Evolutionary conservation across 2,329 filamentous ascomycete genomes (phyloP).

Genomic region (Phoma sp.): DNA sequence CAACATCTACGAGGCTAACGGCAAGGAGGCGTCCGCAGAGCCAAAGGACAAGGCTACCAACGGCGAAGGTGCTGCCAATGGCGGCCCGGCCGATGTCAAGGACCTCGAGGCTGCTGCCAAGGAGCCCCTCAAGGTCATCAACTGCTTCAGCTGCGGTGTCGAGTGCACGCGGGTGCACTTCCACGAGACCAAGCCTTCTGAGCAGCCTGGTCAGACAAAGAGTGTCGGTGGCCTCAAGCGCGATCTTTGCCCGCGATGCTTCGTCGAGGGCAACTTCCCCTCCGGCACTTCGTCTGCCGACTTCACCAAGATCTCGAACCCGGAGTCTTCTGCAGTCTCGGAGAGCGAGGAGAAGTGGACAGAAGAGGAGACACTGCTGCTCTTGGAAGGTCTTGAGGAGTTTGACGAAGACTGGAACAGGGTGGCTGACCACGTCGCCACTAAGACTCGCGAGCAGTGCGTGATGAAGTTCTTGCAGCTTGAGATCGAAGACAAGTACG

Average conservation of each 20-base stretch:
- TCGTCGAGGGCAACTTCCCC: slow-evolving; percentile 82
- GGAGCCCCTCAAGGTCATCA: slow-evolving; percentile 69
- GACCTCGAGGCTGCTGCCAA: slow-evolving; percentile 67
- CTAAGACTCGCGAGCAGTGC: slow-evolving; percentile 91
- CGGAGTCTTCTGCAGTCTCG: slow-evolving; percentile 75
- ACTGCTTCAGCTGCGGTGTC: slow-evolving; percentile 90
- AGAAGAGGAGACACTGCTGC: slow-evolving; percentile 84
- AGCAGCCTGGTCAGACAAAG: slow-evolving; percentile 57
- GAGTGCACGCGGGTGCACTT: slow-evolving; percentile 80
- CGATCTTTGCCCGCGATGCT: slow-evolving; percentile 91
- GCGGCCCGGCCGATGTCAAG: slow-evolving; percentile 64
- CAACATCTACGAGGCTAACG: slow-evolving; percentile 92
- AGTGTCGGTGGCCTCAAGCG: slow-evolving; percentile 69
- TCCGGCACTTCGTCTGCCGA: slow-evolving; percentile 77
- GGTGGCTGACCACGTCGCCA: slow-evolving; percentile 90
- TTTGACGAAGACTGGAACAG: slow-evolving; percentile 97
- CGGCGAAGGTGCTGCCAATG: slow-evolving; percentile 73
- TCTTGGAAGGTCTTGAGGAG: slow-evolving; percentile 88
- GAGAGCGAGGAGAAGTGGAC: slow-evolving; percentile 90
- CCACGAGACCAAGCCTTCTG: slow-evolving; percentile 69
- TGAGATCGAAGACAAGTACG: slow-evolving; percentile 96
- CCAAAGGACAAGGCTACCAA: slow-evolving; percentile 64
- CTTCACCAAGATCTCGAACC: slow-evolving; percentile 89
- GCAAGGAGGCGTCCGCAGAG: slow-evolving; percentile 78
- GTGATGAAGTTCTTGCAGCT: slow-evolving; percentile 95